Base-by-base conservation (phyloP, 129 eudicot species). In the Chrysanthemum lavandulifolium region DNA sequence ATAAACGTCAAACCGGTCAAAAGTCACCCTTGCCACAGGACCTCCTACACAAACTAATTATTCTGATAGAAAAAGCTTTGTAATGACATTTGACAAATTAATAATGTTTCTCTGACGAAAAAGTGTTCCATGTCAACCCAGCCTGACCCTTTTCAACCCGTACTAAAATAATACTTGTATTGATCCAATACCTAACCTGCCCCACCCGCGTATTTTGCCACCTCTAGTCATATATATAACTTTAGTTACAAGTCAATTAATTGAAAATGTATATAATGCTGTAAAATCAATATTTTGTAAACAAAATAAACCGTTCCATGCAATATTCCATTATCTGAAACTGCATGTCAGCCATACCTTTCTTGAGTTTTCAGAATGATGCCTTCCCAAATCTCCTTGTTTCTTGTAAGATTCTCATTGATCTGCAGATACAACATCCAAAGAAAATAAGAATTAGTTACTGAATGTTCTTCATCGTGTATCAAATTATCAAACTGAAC, bases 301-400 rank as follows among this genome's bases (percentile, higher is more conserved):
- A 36, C 43, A 36, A 36, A 8, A 36, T 36, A 36, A 36, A 36
- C 45, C 1, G 45, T 36, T 1, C 6, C 45, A 6, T 5, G 45
- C 45, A 36, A 36, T 5, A 52, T 12, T 12, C 4, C 54, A 16
- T 13, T 18, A 48, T 23, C 18, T 45, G 29, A n/a, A 67, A 45
- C 10, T 11, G 36, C 3, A 8, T 67, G 11, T 67, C 13, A 7
- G 10, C 33, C 19, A 13, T 84, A 93, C 98, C 98, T 84, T 73
- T 79, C 89, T 74, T 82, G 86, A 72, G 70, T 61, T 76, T 90
- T 87, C 54, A 3, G 45, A 60, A 90, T 89, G 83, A 85, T 87
- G 68, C 83, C 82, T 61, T 84, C 85, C 96, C 96, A 93, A 68
- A 87, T 87, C 64, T 78, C 87, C 72, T 82, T 85, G 85, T 93